Base-by-base conservation (phyloP, 2,329 filamentous ascomycete genomes). In the Microdochium trichocladiopsis region DNA sequence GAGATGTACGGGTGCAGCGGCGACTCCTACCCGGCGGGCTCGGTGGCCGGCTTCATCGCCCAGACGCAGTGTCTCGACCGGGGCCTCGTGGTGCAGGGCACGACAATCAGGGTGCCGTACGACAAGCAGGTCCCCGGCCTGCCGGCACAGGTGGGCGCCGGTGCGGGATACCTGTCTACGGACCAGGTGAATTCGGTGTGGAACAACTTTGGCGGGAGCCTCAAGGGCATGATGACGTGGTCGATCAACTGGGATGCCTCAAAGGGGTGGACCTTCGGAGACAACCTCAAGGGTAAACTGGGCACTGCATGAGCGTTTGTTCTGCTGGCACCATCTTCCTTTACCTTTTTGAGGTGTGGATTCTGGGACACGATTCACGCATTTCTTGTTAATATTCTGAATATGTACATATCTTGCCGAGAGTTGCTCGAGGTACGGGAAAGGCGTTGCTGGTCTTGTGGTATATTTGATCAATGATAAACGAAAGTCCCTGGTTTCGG, bases 191-290 rank as follows among this genome's bases (percentile, higher is more conserved):
- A 45, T 0, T 57, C 67, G 52, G 65, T 63, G 9, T 63, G 60
- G 61, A 58, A 63, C 25, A 59, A 66, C 56, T 68, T 68, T 53
- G 58, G 55, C 31, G 65, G 64, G 9, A 50, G 56, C 21, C 59
- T 69, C 47, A 69, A 68, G 55, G 66, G 66, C 6, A 22, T 69
- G 49, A 69, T 69, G 66, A 68, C 66, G 2, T 69, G 66, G 66
- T 69, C 66, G 8, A 66, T 68, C 53, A 69, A 69, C 59, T 69
- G 66, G 66, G 66, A 69, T 48, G 66, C 64, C 10, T 66, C 66
- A 11, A 63, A 63, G 52, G 55, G 52, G 50, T 69, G 66, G 66
- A 63, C 63, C 1, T 69, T 68, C 53, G 62, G 56, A n/a, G 60
- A 69, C 52, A 69, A 66, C 36, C 31, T 66, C 4, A 59, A 63